Evolutionary conservation across 2,329 filamentous ascomycete genomes (phyloP), one percentile per base, ranked within the genome.

Genomic region (Diaporthe vaccinii): DNA sequence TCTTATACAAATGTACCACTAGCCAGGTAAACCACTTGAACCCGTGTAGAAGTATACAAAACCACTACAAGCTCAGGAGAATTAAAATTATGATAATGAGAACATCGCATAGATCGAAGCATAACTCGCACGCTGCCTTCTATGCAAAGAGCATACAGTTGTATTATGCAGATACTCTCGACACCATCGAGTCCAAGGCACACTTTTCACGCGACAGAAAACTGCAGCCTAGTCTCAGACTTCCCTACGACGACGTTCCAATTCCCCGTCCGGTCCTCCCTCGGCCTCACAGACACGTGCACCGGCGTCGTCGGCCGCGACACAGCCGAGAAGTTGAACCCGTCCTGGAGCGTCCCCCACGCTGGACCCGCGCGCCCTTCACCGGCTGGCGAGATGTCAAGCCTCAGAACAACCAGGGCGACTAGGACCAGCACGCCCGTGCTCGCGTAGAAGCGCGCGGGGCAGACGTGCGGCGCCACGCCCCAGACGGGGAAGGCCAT

Each of bases 361-460:
- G 14, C 53, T 17, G n/a, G n/a, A 8, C 15, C 51, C n/a, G 2
- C 25, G 17, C 36, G 14, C 31, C 46, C 46, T 20, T 36, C 58
- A 14, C 46, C 68, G 22, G 51, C 67, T 9, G 76, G 78, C 44
- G 65, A 76, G 73, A 79, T 49, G 31, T 82, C 79, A 10, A 79
- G 74, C 51, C 78, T 70, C 70, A 80, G 58, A 15, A 75, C 77
- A 57, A 81, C 57, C 51, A 82, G 53, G 22, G 81, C 80, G 22
- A 77, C 68, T 44, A 82, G 71, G n/a, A 78, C 76, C 51, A 82
- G 39, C 41, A 80, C 76, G 73, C 80, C 80, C 14, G 78, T 79
- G n/a, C 76, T 78, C 4, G 80, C 80, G 70, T 81, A 81, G 53
- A 80, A 78, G 25, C 81, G 75, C n/a, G 78, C 81, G 17, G 80